These are phyloP conservation scores for Lathyrus aphaca DNA, from an alignment of 306 rosid species.

Conservation along the genomic window DNA sequence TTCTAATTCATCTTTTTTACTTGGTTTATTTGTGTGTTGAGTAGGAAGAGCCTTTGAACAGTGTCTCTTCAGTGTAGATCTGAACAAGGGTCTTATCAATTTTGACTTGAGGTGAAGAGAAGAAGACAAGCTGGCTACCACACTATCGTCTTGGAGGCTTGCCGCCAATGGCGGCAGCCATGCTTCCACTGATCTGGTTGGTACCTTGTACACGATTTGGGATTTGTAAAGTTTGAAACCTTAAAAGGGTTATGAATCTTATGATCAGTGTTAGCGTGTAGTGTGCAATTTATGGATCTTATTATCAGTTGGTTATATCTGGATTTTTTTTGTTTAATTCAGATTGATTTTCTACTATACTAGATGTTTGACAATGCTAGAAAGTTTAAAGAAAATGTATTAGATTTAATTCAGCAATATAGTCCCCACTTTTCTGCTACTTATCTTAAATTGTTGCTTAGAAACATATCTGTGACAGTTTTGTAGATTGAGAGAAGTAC, in stretches of 20 bases:
- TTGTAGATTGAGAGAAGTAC: constrained; percentile 26
- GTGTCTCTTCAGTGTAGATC: constrained; percentile 63
- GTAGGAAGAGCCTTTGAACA: constrained; percentile 64
- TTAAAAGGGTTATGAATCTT: constrained; percentile 5
- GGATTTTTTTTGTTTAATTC: constrained; percentile 12
- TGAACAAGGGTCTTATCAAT: constrained; percentile 48
- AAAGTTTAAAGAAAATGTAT: constrained; percentile 3
- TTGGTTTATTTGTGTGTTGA: constrained; percentile 23
- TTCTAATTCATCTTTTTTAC: constrained; percentile 11
- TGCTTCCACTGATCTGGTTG: constrained; percentile 67
- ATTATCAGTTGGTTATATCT: constrained; percentile 8
- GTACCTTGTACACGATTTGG: constrained; percentile 44
- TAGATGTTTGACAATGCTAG: background rate
- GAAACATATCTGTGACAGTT: constrained; percentile 24
- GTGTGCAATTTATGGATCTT: constrained; percentile 32
- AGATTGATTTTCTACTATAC: constrained; percentile 16
- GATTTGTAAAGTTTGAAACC: background rate
- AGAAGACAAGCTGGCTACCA: constrained; percentile 70
- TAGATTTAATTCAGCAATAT: constrained; percentile 23
- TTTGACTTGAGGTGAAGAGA: background rate
- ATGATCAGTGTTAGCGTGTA: background rate
- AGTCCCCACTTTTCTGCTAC: background rate
- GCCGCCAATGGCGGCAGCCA: constrained; percentile 85
- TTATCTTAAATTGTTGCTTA: constrained; percentile 1
- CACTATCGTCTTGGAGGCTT: constrained; percentile 73